These are phyloP conservation scores for Anisodus tanguticus DNA, from an alignment of 257 asterid genomes.

Conservation along the genomic window DNA sequence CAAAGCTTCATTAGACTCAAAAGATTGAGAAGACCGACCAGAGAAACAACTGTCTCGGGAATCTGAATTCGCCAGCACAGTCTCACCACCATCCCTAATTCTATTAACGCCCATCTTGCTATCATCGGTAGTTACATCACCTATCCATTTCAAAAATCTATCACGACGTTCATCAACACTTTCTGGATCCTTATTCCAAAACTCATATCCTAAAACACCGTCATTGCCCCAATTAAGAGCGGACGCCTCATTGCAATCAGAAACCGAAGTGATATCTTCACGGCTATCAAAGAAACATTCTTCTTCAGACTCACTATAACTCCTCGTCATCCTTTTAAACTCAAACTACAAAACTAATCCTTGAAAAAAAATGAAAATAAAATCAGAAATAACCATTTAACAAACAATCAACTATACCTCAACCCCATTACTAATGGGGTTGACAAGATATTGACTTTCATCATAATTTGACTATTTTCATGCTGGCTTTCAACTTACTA, in stretches of 20 bases:
- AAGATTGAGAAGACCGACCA: conserved; percentile 48
- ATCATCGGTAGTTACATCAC: conserved; percentile 35
- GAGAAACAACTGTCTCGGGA: conserved; percentile 49
- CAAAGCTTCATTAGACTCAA: conserved; percentile 36
- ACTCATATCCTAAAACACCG: conserved; percentile 60
- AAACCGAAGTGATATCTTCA: conserved; percentile 53
- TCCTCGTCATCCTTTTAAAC: conserved; percentile 47
- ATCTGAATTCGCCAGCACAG: conserved; percentile 56
- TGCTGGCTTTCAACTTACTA: not conserved
- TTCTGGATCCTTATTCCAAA: conserved; percentile 67
- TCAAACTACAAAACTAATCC: conserved; percentile 44
- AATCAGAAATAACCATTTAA: conserved; percentile 16
- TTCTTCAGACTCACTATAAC: conserved; percentile 45
- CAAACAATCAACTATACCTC: not conserved
- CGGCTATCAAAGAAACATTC: conserved; percentile 70
- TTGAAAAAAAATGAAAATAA: conserved; percentile 30
- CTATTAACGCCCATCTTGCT: conserved; percentile 38
- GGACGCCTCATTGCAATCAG: conserved; percentile 52
- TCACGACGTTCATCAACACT: conserved; percentile 71
- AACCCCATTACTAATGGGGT: not conserved
- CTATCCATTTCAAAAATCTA: conserved; percentile 69
- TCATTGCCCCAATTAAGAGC: conserved; percentile 46
- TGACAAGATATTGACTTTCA: not conserved
- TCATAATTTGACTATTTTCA: not conserved
- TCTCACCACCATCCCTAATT: conserved; percentile 45